phyloP scores from a whole-genome alignment of 345 rosid species.

The sweet orange (Citrus sinensis) region DVS_A1.0 CM039163.1:51349501-51350000 shows the following conservation, averaged over 20 bases:
- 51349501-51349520: too few relatives aligned
- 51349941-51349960: too few relatives aligned
- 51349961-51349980: neutral
- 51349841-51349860: neutral
- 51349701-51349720: conserved; percentile 82
- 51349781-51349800: too few relatives aligned
- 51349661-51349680: conserved; percentile 10
- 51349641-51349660: neutral
- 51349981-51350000: neutral
- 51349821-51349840: neutral
- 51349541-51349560: neutral
- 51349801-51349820: too few relatives aligned
- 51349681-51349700: conserved; percentile 24
- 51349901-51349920: neutral
- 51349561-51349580: neutral
- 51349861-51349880: neutral
- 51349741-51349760: conserved; percentile 10
- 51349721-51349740: conserved; percentile 47
- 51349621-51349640: neutral
- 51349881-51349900: neutral
- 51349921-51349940: too few relatives aligned
- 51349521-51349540: too few relatives aligned
- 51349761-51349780: neutral
- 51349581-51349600: neutral
- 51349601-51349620: neutral